phyloP scores from a whole-genome alignment of 148 eudicot genomes.

The Rhododendron kiyosumense region DNA sequence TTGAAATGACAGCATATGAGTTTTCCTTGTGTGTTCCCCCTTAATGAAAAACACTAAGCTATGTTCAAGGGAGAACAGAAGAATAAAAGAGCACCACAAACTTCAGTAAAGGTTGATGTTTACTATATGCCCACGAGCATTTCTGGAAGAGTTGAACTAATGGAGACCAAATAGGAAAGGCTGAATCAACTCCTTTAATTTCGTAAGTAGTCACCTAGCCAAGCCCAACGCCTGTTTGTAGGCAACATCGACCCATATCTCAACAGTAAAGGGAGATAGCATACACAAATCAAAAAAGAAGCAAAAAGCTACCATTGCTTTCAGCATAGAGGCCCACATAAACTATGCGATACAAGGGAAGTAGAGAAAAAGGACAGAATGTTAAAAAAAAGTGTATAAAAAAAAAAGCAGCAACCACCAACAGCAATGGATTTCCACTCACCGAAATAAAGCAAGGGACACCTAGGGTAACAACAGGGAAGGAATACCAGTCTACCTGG shows the following conservation, averaged over 20 bases:
- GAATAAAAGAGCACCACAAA: not conserved
- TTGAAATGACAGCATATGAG: not conserved
- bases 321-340: not conserved
- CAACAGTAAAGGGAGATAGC: not conserved
- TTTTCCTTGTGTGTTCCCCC: not conserved
- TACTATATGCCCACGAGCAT: not conserved
- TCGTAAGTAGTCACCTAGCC: not conserved
- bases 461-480: not conserved
- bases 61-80: not conserved
- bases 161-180: not conserved
- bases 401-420: not conserved
- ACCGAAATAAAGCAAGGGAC: not conserved
- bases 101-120: not conserved
- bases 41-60: not conserved
- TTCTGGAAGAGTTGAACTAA: not conserved
- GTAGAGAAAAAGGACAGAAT: not conserved
- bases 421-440: not conserved
- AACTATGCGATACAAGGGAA: not conserved
- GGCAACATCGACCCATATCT: not conserved
- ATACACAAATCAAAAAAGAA: not conserved
- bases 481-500: constrained; percentile 47
- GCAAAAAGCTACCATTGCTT: not conserved
- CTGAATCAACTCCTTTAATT: not conserved
- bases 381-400: not conserved
- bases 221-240: not conserved